Conservation (phyloP, 306 rosid genomes). For the Vigna hirtella region DNA sequence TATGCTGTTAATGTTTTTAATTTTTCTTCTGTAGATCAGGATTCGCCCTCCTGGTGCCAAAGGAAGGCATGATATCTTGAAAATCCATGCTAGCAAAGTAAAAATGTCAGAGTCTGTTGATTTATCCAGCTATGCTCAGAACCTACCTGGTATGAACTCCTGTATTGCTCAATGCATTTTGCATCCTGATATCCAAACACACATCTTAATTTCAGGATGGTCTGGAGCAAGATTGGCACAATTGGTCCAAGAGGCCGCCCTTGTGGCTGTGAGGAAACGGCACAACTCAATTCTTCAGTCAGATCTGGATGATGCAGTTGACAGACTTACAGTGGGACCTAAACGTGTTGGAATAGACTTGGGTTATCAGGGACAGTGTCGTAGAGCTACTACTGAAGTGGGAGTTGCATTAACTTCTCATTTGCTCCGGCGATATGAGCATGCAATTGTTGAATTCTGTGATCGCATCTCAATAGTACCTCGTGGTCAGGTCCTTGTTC, state of each 20-base stretch:
- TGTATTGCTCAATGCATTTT: conserved; percentile 31
- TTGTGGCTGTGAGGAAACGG: conserved; percentile 92
- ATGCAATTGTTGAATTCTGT: conserved; percentile 81
- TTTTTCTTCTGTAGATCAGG: conserved; percentile 68
- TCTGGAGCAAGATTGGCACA: conserved; percentile 94
- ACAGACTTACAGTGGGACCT: conserved; percentile 95
- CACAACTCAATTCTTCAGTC: conserved; percentile 84
- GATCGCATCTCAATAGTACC: conserved; percentile 95
- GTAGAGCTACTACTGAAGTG: conserved; percentile 91
- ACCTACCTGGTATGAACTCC: conserved; percentile 77
- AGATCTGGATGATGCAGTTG: conserved; percentile 97
- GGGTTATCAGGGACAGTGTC: conserved; percentile 92
- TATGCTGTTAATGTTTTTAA: conserved; percentile 40
- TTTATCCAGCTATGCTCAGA: conserved; percentile 83
- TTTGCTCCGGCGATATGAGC: conserved; percentile 82
- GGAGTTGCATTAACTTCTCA: conserved; percentile 96
- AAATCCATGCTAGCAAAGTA: conserved; percentile 91
- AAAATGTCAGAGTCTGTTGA: conserved; percentile 93
- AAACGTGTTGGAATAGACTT: conserved; percentile 77
- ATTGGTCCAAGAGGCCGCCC: conserved; percentile 97
- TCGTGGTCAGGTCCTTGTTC: conserved; percentile 93
- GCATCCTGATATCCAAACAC: conserved; percentile 43
- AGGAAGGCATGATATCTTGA: conserved; percentile 90
- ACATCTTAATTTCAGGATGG: conserved; percentile 74
- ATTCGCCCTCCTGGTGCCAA: conserved; percentile 87